Base-by-base conservation (phyloP, 2,329 filamentous ascomycete genomes). In the Arthrinium puccinioides region DNA sequence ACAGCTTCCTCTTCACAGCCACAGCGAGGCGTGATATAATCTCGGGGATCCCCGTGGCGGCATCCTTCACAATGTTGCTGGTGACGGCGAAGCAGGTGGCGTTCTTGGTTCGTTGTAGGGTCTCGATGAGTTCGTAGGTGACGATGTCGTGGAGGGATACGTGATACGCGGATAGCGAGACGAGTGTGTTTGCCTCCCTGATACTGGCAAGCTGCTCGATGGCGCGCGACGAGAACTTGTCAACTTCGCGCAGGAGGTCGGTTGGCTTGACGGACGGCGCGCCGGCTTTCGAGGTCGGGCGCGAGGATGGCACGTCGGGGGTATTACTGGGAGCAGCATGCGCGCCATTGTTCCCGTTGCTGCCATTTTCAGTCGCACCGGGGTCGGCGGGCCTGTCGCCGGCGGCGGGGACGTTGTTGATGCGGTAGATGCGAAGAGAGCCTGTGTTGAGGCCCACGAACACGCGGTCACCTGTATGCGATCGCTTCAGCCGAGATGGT, bases 201-300 rank as follows among this genome's bases (percentile, higher is more conserved):
- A 98, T 89, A 41, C 94, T 83, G 40, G 89, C 90, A 13, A 98
- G 78, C 68, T 98, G 90, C 53, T 96, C 89, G 46, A 98, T 82
- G 37, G 88, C 82, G 43, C 87, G 81, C 23, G 84, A 78, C 9
- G 90, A 92, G 70, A 98, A 98, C 65, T 86, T 92, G 50, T 98
- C 92, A 36, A 95, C 74, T 59, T 97, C 94, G 44, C 88, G 84
- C 32, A 97, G 70, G 18, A 96, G 75, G 52, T 95, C 89, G 9
- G 88, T 88, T 5, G 84, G 72, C 50, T 72, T 81, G 42, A 45
- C 80, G 42, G 46, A 45, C 15, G 52, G 18, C 25, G 47, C 21
- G 18, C 51, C 40, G 45, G 56, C 33, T 54, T 59, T 44, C 46
- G 37, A 38, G 51, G 34, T 36, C 42, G 44, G 36, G 45, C 24